Conservation (phyloP, 345 rosid species). For the Hibiscus tridactylites region DNA sequence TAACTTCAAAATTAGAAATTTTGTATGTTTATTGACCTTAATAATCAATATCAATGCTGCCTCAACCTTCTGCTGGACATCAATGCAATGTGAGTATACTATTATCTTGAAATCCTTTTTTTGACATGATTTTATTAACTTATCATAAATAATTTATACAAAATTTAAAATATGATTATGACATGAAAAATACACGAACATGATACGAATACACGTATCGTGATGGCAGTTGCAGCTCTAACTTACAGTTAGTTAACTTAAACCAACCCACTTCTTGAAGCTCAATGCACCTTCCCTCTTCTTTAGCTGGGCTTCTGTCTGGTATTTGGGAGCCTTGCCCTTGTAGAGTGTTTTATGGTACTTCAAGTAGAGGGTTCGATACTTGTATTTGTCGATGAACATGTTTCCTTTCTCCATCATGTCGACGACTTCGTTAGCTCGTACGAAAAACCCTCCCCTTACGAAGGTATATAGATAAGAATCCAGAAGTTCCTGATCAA, state of each 20-base stretch:
- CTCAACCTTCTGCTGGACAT: no score
- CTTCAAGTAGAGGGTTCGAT: slow-evolving; percentile 71
- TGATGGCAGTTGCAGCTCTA: neutral
- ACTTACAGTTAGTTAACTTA: slow-evolving; percentile 21
- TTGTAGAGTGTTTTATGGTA: slow-evolving; percentile 83
- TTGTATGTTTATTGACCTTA: no score
- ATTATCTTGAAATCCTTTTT: no score
- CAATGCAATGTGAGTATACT: no score
- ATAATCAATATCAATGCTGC: no score
- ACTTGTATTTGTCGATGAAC: slow-evolving; percentile 90
- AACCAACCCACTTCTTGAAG: slow-evolving; percentile 80
- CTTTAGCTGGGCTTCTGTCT: slow-evolving; percentile 68
- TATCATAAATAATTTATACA: no score
- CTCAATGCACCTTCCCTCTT: slow-evolving; percentile 67
- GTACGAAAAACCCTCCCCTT: slow-evolving; percentile 71
- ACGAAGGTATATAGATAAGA: slow-evolving; percentile 82
- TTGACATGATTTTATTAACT: no score
- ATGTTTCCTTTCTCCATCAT: slow-evolving; percentile 75
- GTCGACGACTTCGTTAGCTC: slow-evolving; percentile 79
- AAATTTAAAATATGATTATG: no score
- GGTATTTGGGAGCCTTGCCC: slow-evolving; percentile 83
- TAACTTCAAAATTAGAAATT: no score
- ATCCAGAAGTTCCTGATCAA: slow-evolving; percentile 92
- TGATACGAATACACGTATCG: neutral
- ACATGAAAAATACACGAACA: no score